These are phyloP conservation scores for Fistulifera solaris DNA, from an alignment of 108 stramenopile genomes.

Conservation along the genomic window DNA sequence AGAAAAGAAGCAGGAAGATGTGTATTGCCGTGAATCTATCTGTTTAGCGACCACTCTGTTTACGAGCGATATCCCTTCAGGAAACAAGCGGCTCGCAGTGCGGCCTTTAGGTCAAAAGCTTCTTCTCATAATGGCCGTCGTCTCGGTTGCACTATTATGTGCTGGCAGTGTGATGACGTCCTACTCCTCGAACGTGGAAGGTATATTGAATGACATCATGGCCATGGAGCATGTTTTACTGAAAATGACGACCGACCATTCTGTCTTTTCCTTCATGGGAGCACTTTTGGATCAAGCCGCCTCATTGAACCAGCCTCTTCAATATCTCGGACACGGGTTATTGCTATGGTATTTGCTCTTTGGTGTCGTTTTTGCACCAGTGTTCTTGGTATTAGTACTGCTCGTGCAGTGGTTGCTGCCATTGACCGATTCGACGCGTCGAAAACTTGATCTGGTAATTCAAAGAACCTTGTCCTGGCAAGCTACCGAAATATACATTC, in stretches of 20 bases:
- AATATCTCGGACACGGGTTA: conserved; percentile 49
- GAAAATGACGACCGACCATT: conserved; percentile 43
- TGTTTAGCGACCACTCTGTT: no score
- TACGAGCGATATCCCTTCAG: no score
- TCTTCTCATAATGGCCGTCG: background rate
- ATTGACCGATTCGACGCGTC: conserved; percentile 9
- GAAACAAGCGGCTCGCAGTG: no score
- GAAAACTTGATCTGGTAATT: no score
- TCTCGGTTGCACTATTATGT: conserved; percentile 29
- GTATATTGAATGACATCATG: conserved; percentile 59
- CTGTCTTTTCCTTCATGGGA: conserved; percentile 38
- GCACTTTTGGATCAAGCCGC: conserved; percentile 65
- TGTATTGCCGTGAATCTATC: no score
- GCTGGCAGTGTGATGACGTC: conserved; percentile 43
- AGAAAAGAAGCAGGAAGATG: no score
- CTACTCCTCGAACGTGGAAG: conserved; percentile 53
- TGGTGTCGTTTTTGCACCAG: conserved; percentile 62
- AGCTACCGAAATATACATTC: no score
- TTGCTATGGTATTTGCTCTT: conserved; percentile 35
- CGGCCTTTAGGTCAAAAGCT: no score
- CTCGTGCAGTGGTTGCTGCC: conserved; percentile 46
- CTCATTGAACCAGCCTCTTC: conserved; percentile 29
- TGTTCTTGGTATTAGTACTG: conserved; percentile 33
- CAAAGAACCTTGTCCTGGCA: no score
- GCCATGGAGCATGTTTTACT: conserved; percentile 54